Percentiles rank a stretch among this genome's conserved stretches.
Conservation (phyloP, 805 yeast species). For the Nakazawaea pomicola region DNA sequence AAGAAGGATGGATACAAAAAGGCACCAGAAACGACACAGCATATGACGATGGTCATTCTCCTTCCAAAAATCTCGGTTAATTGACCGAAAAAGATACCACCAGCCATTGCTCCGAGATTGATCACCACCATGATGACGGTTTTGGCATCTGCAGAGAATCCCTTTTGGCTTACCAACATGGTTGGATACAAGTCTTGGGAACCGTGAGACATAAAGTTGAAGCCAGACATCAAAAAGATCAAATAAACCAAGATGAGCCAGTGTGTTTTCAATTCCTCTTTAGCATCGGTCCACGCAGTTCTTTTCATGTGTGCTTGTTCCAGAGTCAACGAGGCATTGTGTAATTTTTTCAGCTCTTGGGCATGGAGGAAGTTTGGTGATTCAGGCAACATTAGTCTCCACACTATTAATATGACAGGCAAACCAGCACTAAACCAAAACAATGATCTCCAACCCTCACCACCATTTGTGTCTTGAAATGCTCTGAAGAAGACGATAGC, state of each 20-base stretch:
- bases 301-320: conserved; percentile 13
- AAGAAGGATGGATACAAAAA: conserved; percentile 61
- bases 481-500: conserved; percentile 53
- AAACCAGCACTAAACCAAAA: conserved; percentile 75
- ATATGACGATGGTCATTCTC: conserved; percentile 47
- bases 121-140: conserved; percentile 62
- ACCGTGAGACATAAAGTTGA: conserved; percentile 70
- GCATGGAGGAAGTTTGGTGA: conserved; percentile 44
- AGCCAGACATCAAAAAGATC: conserved; percentile 60
- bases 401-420: conserved; percentile 50
- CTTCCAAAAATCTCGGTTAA: conserved; percentile 55
- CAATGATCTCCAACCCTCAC: conserved; percentile 62
- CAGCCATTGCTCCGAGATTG: conserved; percentile 62
- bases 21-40: conserved; percentile 52
- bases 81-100: conserved; percentile 59
- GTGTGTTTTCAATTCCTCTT: conserved; percentile 37
- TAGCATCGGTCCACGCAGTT: conserved; percentile 21
- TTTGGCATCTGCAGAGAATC: conserved; percentile 36
- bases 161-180: conserved; percentile 48
- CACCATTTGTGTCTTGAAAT: conserved; percentile 36
- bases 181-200: conserved; percentile 74
- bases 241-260: conserved; percentile 59
- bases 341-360: conserved; percentile 20
- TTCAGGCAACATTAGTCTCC: conserved; percentile 59
- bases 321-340: conserved; percentile 17